phyloP scores from a whole-genome alignment of 768 basidiomycete species.

The Xerocomellus intermedius region DNA sequence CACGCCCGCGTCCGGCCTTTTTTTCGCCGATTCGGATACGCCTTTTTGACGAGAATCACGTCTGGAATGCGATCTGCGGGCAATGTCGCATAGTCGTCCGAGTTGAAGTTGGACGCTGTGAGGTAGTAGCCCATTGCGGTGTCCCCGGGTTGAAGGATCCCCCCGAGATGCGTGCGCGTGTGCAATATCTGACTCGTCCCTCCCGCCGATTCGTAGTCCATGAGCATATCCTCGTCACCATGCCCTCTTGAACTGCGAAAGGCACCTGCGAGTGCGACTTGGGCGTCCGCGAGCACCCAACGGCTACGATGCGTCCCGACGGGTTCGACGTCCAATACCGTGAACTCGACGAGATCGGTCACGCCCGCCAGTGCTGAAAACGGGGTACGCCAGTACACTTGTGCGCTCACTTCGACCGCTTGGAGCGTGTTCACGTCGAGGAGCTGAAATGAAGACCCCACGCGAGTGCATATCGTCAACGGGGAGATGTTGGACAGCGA shows the following conservation, averaged over 20 bases:
- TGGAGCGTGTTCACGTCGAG: constrained; percentile 88
- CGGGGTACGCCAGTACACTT: constrained; percentile 88
- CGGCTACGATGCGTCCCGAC: constrained; percentile 69
- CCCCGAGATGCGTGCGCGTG: constrained; percentile 95
- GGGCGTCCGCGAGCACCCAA: constrained; percentile 82
- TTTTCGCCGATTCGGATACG: constrained; percentile 91
- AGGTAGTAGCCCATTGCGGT: constrained; percentile 90
- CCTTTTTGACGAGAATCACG: constrained; percentile 90
- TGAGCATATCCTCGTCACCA: constrained; percentile 49
- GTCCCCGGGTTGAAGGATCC: constrained; percentile 91
- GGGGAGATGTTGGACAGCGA: constrained; percentile 86
- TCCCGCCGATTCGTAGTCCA: constrained; percentile 62
- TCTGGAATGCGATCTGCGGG: constrained; percentile 74
- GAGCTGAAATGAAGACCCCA: constrained; percentile 89
- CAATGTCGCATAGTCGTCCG: constrained; percentile 74
- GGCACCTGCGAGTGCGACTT: constrained; percentile 82
- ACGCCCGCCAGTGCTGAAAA: constrained; percentile 82
- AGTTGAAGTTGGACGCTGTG: constrained; percentile 90
- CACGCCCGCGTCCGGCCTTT: constrained; percentile 83
- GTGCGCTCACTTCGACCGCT: constrained; percentile 71
- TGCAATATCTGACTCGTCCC: constrained; percentile 80
- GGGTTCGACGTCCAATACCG: constrained; percentile 90
- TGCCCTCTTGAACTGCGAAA: constrained; percentile 55
- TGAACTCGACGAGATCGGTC: constrained; percentile 90
- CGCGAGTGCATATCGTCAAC: constrained; percentile 82